phyloP scores from a whole-genome alignment of 1,139 yeast genomes.

The Diutina neorugosa region DNA sequence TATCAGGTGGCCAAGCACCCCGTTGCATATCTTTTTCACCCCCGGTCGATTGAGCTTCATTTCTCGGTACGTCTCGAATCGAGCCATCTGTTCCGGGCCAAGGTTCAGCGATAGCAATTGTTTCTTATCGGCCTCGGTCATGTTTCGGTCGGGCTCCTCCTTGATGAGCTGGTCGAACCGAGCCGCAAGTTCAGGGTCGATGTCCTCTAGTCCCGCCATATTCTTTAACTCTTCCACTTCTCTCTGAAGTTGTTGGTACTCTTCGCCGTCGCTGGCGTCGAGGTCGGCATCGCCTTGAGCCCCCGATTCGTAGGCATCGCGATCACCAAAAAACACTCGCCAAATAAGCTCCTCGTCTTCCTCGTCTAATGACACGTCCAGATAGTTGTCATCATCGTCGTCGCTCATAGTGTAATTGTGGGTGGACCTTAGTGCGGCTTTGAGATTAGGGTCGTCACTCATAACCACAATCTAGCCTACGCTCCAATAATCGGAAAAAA shows the following conservation, averaged over 20 bases:
- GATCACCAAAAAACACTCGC: slow-evolving; percentile 26
- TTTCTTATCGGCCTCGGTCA: slow-evolving; percentile 40
- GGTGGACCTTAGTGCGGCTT: not conserved
- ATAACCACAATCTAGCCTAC: not conserved
- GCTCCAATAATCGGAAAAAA: too few species aligned
- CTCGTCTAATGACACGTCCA: slow-evolving; percentile 32
- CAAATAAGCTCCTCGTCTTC: slow-evolving; percentile 37
- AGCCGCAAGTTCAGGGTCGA: slow-evolving; percentile 23
- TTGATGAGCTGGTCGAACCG: slow-evolving; percentile 18
- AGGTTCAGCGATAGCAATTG: slow-evolving; percentile 60
- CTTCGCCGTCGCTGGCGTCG: slow-evolving; percentile 6
- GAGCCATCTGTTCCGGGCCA: slow-evolving; percentile 71
- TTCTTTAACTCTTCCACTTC: slow-evolving; percentile 9
- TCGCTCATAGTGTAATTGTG: not conserved
- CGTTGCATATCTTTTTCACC: slow-evolving; percentile 70
- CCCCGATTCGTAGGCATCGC: slow-evolving; percentile 2
- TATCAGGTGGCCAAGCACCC: slow-evolving; percentile 72
- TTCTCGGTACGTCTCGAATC: slow-evolving; percentile 81
- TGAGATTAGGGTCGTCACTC: not conserved
- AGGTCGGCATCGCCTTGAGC: slow-evolving; percentile 15
- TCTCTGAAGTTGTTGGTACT: not conserved
- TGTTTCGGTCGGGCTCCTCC: slow-evolving; percentile 6
- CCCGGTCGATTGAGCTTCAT: slow-evolving; percentile 72
- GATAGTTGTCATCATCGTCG: not conserved
- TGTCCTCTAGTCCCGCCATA: slow-evolving; percentile 20